Percentiles rank a stretch among this genome's conserved stretches.
Evolutionary conservation across 2,329 filamentous ascomycete species (phyloP).

Genomic region (Apiospora koreana): DNA sequence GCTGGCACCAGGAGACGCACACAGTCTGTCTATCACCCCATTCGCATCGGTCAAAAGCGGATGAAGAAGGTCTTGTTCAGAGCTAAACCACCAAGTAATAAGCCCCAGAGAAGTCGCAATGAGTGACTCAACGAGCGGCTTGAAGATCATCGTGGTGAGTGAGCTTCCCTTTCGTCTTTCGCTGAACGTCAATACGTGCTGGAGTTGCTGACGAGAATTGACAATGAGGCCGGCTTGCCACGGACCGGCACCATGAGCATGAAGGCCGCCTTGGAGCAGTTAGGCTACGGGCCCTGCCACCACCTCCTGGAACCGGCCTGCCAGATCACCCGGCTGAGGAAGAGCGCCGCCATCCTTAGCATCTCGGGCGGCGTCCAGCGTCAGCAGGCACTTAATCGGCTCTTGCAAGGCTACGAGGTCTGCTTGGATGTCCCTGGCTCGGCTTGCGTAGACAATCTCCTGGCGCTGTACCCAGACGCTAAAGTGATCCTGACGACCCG

Average conservation of each 20-base stretch:
- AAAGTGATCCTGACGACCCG: background rate
- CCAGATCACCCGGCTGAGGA: background rate
- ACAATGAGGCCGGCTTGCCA: background rate
- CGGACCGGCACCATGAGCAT: slow-evolving; percentile 10
- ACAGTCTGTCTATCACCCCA: background rate
- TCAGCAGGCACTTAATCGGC: background rate
- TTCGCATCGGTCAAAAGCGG: background rate
- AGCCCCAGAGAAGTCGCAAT: background rate
- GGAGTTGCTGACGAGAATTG: background rate
- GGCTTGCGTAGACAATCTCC: background rate
- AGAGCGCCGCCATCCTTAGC: background rate
- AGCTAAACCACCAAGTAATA: background rate
- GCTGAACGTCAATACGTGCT: no score
- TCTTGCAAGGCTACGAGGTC: background rate
- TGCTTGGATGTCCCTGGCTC: background rate
- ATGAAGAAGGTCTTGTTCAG: no score
- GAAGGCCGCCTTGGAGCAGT: background rate
- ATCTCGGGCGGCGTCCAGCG: background rate
- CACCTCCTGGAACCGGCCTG: background rate
- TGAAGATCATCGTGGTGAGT: slow-evolving; percentile 1
- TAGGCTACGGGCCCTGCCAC: background rate
- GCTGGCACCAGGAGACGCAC: no score
- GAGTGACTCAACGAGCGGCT: background rate
- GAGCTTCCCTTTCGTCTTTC: background rate
- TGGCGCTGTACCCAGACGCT: background rate